Evolutionary conservation across 2,329 filamentous ascomycete species (phyloP).

Genomic region (Penicillium fuscoglaucum): DNA sequence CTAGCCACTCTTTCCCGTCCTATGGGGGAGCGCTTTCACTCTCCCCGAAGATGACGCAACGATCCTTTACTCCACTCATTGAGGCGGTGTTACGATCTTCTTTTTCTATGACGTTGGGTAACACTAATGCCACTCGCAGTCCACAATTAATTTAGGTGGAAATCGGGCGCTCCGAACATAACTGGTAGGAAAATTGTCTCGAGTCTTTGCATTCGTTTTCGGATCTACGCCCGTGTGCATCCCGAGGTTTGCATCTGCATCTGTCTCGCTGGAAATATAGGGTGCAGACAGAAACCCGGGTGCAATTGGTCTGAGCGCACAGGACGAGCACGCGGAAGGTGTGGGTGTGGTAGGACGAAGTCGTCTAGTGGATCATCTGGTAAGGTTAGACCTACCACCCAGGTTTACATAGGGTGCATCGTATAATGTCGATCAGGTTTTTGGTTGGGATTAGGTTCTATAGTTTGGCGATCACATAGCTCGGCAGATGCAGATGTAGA

Average conservation of each 20-base stretch:
- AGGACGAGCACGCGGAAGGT: not conserved
- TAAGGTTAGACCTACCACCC: not conserved
- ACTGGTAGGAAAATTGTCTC: not conserved
- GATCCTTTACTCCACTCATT: not conserved
- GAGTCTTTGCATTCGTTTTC: not conserved
- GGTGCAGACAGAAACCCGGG: not conserved
- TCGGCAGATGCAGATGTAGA: not conserved
- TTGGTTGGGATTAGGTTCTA: not conserved
- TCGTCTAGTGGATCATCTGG: not conserved
- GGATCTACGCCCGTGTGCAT: not conserved
- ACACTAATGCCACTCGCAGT: not conserved
- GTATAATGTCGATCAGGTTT: not conserved
- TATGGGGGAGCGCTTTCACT: not conserved
- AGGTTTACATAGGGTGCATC: not conserved
- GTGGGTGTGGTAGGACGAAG: not conserved
- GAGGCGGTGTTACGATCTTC: constrained; percentile 9
- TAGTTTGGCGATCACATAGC: not conserved
- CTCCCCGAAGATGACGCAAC: constrained; percentile 8
- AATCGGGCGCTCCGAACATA: constrained; percentile 1
- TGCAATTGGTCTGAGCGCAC: not conserved
- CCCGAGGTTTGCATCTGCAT: too few species aligned
- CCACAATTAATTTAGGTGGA: not conserved
- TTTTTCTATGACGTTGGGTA: constrained; percentile 3
- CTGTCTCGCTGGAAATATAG: not conserved
- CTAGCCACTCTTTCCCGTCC: constrained; percentile 6